Conservation (phyloP, 495 filamentous ascomycete genomes). For the Thermothielavioides terrestris region DNA sequence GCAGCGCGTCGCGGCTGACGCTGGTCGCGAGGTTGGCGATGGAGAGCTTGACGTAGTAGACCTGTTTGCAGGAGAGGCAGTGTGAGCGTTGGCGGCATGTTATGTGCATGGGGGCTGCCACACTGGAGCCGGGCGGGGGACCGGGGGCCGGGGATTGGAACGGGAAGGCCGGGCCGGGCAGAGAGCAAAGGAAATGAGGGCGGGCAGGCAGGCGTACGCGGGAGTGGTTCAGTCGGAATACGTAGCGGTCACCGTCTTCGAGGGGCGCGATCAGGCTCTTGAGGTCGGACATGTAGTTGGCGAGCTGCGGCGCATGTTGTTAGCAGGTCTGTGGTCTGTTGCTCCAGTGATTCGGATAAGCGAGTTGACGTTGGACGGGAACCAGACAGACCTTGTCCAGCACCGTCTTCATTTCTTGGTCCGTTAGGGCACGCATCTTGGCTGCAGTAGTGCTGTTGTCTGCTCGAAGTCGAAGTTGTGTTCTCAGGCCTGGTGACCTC, state of each 20-base stretch:
- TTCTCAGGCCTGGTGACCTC: not conserved
- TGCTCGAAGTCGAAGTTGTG: not conserved
- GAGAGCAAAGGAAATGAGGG: constrained; percentile 13
- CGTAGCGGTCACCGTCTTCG: constrained; percentile 62
- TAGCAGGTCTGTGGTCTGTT: not conserved
- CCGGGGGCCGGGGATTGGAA: too few relatives aligned
- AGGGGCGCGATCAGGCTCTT: constrained; percentile 70
- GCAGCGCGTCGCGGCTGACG: constrained; percentile 66
- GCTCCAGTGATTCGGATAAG: too few relatives aligned
- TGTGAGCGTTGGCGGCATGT: not conserved
- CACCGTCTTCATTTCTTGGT: constrained; percentile 60
- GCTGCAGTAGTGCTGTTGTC: not conserved
- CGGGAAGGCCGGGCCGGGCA: too few relatives aligned
- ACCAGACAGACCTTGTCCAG: constrained; percentile 57
- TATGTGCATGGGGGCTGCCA: too few relatives aligned
- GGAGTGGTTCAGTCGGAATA: constrained; percentile 70
- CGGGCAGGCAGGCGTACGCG: too few relatives aligned
- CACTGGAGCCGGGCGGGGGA: not conserved
- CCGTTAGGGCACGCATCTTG: constrained; percentile 65
- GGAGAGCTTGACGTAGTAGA: constrained; percentile 81
- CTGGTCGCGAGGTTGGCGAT: constrained; percentile 86
- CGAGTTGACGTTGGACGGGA: not conserved
- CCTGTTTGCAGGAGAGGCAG: constrained; percentile 34
- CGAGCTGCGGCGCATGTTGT: constrained; percentile 12
- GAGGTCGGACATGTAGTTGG: constrained; percentile 39